Percentiles rank a stretch among this genome's conserved stretches.
phyloP scores from a whole-genome alignment of 1,139 yeast species.

The Taiozyma onychis region DNA sequence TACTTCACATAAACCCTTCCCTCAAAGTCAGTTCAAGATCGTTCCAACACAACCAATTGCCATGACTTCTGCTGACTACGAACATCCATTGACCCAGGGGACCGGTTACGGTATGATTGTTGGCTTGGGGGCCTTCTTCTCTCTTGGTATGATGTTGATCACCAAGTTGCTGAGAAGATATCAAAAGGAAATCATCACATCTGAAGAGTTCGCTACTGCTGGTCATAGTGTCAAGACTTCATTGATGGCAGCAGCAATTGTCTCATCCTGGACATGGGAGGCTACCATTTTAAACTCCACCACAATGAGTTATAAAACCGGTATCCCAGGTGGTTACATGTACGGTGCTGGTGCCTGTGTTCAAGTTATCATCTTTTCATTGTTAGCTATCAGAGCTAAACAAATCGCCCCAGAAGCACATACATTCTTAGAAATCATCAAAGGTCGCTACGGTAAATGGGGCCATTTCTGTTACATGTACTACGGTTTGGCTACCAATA shows the following conservation, averaged over 20 bases:
- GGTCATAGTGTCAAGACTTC: slow-evolving; percentile 82
- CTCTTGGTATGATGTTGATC: slow-evolving; percentile 70
- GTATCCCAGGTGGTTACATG: slow-evolving; percentile 69
- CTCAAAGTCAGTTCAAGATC: background rate
- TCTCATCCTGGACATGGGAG: slow-evolving; percentile 93
- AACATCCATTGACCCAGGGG: slow-evolving; percentile 19
- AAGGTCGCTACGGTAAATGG: slow-evolving; percentile 59
- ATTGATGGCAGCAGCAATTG: slow-evolving; percentile 80
- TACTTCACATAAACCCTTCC: background rate
- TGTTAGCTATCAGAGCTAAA: slow-evolving; percentile 69
- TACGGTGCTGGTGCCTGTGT: slow-evolving; percentile 71
- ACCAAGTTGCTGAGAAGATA: slow-evolving; percentile 68
- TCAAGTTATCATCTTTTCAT: slow-evolving; percentile 67
- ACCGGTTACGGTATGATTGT: slow-evolving; percentile 93
- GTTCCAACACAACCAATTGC: background rate
- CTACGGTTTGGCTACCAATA: slow-evolving; percentile 82
- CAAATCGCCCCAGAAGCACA: slow-evolving; percentile 72
- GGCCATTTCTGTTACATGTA: slow-evolving; percentile 68
- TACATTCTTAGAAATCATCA: slow-evolving; percentile 67
- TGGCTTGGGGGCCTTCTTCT: slow-evolving; percentile 81
- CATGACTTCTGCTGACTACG: background rate
- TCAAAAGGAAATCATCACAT: slow-evolving; percentile 75
- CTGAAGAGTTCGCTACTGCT: slow-evolving; percentile 87
- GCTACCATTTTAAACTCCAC: slow-evolving; percentile 76
- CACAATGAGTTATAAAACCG: slow-evolving; percentile 72